Evolutionary conservation across 2,329 filamentous ascomycete genomes (phyloP), one percentile per base, ranked within the genome.

Genomic region (Botrytis porri): DNA sequence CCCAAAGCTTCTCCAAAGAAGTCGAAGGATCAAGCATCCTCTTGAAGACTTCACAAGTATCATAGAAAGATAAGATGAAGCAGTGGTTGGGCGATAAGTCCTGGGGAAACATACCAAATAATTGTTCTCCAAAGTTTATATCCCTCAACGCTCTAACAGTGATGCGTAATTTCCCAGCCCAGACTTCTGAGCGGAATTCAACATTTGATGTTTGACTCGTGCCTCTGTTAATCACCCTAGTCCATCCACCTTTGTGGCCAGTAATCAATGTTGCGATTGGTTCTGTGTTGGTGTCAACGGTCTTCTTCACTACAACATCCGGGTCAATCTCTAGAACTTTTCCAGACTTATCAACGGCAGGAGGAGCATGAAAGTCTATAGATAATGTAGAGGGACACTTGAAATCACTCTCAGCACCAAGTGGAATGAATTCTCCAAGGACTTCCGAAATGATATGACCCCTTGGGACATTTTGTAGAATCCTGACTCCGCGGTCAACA

Each of bases 51-150:
- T n/a, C 60, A 39, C 37, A 39, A 18, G 35, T 4, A 39, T 62
- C n/a, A 18, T 32, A 57, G 6, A 9, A 57, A 57, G 18, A 8
- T 7, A 29, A 14, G 51, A 18, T 8, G 18, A 57, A 29, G 51
- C 25, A 1, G n/a, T 29, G 3, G 14, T 18, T 18, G 14, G 7
- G n/a, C n/a, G n/a, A 57, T n/a, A 25, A 14, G 35, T 22, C n/a
- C 18, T 6, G 22, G 7, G 35, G 14, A 41, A 25, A 22, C 59
- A 22, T 70, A 70, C 48, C 61, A 22, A 32, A 25, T 7, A 73
- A n/a, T 29, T 73, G 37, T 43, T 72, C 70, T 14, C 70, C 70
- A 70, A 74, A 72, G 18, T 59, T 43, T 63, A 74, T 64, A 64
- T 74, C 18, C 29, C 59, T 59, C 22, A 59, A 10, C 16, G 73